Evolutionary conservation across 768 basidiomycete genomes (phyloP).

Genomic region (Strobilomyces confusus): DNA sequence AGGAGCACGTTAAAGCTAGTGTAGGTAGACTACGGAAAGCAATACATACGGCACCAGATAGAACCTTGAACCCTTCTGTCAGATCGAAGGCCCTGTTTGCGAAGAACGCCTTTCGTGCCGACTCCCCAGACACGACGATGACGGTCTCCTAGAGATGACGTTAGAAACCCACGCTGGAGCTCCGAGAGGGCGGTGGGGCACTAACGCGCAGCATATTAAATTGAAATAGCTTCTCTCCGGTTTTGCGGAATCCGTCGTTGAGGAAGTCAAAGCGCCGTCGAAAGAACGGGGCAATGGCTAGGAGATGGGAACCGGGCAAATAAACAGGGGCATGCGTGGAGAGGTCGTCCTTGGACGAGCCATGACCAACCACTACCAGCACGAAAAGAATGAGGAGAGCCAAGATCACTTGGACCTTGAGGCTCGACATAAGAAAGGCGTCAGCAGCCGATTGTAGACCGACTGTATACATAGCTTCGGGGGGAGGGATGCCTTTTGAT

Average conservation of each 20-base stretch:
- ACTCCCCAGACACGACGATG: constrained; percentile 72
- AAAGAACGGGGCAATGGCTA: constrained; percentile 66
- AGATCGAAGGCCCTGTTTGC: constrained; percentile 68
- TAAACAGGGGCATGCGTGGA: constrained; percentile 41
- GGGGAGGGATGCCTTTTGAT: constrained; percentile 23
- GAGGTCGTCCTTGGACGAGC: constrained; percentile 44
- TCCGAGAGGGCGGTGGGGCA: constrained; percentile 16
- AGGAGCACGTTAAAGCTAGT: constrained; percentile 12
- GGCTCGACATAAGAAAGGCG: constrained; percentile 33
- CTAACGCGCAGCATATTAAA: constrained; percentile 66
- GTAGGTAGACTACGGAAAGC: constrained; percentile 8
- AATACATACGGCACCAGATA: constrained; percentile 68
- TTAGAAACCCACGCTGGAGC: constrained; percentile 13
- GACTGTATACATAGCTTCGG: constrained; percentile 38
- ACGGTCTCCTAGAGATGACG: constrained; percentile 56
- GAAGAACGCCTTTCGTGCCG: constrained; percentile 65
- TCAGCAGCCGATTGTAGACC: constrained; percentile 38
- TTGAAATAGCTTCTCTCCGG: constrained; percentile 62
- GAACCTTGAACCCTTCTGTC: constrained; percentile 73
- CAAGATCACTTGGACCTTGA: constrained; percentile 32
- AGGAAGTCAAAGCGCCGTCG: constrained; percentile 67
- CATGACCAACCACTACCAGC: constrained; percentile 36
- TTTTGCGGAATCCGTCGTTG: constrained; percentile 65
- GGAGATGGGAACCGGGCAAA: constrained; percentile 56
- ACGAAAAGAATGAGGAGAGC: constrained; percentile 34